These are phyloP conservation scores for Zygoascus bituminiphila DNA, from an alignment of 805 yeast species.

Conservation along the genomic window DNA sequence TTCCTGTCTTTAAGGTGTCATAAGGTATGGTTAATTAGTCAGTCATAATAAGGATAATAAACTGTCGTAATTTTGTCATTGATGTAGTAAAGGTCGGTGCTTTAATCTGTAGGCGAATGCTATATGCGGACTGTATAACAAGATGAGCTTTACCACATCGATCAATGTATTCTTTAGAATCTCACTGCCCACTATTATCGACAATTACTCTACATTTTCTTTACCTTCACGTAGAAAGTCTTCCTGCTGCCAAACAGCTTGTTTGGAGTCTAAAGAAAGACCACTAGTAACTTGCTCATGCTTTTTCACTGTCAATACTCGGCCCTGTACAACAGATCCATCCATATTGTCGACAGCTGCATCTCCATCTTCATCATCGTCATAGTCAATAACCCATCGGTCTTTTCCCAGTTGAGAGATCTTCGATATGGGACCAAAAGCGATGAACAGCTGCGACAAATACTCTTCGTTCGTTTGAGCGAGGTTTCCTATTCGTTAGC, in stretches of 20 bases:
- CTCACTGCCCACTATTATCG: no score
- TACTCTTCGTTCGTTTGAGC: slow-evolving; percentile 12
- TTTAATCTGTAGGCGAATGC: no score
- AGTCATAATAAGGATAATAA: no score
- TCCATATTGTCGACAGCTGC: slow-evolving; percentile 30
- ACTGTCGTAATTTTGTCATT: no score
- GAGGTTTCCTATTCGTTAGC: neutral
- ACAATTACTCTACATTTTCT: no score
- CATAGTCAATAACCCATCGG: slow-evolving; percentile 24
- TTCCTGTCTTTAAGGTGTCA: no score
- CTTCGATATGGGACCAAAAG: slow-evolving; percentile 27
- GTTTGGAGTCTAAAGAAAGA: slow-evolving; percentile 10
- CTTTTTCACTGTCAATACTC: slow-evolving; percentile 1
- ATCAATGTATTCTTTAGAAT: no score
- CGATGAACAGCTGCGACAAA: slow-evolving; percentile 20
- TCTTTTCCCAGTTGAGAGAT: slow-evolving; percentile 17
- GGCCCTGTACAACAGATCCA: slow-evolving; percentile 20
- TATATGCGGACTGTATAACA: no score
- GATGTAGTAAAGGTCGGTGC: no score
- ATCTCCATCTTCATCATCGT: slow-evolving; percentile 25
- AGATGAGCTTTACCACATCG: no score
- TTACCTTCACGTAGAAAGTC: slow-evolving; percentile 2
- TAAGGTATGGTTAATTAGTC: no score
- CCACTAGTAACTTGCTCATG: neutral
- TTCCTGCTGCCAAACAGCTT: slow-evolving; percentile 16